These are phyloP conservation scores for Boletellus deceptivus DNA, from an alignment of 1,284 basidiomycete species.

Conservation along the genomic window DNA sequence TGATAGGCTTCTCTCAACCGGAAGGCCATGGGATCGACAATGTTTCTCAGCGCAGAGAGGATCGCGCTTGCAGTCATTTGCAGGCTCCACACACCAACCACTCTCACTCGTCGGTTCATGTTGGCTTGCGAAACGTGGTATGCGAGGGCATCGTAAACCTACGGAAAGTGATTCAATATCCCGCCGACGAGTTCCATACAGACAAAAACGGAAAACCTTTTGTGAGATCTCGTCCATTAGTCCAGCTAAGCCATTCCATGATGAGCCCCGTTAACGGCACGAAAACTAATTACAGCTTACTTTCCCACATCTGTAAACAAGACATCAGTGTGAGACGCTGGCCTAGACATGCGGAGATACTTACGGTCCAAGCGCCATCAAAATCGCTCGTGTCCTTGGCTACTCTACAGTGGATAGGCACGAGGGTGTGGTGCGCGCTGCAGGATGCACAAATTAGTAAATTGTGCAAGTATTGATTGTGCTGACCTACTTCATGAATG, in stretches of 20 bases:
- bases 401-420: slow-evolving; percentile 88
- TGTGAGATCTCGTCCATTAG: slow-evolving; percentile 79
- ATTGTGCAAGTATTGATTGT: neutral
- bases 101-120: slow-evolving; percentile 83
- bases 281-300: slow-evolving; percentile 41
- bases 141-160: slow-evolving; percentile 88
- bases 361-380: slow-evolving; percentile 87
- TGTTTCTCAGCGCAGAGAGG: slow-evolving; percentile 55
- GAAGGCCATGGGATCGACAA: slow-evolving; percentile 54
- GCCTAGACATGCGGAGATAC: slow-evolving; percentile 29
- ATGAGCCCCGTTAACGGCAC: slow-evolving; percentile 14
- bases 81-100: slow-evolving; percentile 81
- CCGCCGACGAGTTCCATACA: neutral
- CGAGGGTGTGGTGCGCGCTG: slow-evolving; percentile 86
- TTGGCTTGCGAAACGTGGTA: slow-evolving; percentile 87
- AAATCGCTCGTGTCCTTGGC: slow-evolving; percentile 79
- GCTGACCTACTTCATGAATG: slow-evolving; percentile 90
- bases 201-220: slow-evolving; percentile 47
- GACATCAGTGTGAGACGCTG: slow-evolving; percentile 5
- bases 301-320: slow-evolving; percentile 74
- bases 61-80: slow-evolving; percentile 71
- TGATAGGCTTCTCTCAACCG: slow-evolving; percentile 45
- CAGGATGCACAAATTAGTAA: slow-evolving; percentile 13
- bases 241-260: slow-evolving; percentile 52
- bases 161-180: slow-evolving; percentile 11